A percentile compares a stretch with the other conserved stretches of the same genome.
Conservation (phyloP, 2,329 filamentous ascomycete genomes). For the Paradendryphiella salina region DNA sequence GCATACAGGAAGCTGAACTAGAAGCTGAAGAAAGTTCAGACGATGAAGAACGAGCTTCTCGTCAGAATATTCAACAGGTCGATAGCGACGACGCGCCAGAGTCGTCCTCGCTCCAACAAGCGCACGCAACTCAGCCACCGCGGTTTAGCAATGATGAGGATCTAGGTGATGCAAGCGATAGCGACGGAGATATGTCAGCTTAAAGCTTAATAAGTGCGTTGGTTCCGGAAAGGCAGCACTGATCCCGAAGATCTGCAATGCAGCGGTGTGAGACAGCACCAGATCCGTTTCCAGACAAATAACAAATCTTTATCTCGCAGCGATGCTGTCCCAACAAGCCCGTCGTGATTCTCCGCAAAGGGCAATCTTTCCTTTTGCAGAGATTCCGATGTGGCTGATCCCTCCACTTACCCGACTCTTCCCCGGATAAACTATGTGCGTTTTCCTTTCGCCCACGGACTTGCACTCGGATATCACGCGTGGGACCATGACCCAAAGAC, state of each 20-base stretch:
- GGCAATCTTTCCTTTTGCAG: neutral
- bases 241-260: constrained; percentile 2
- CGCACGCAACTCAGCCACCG: constrained; percentile 15
- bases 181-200: constrained; percentile 9
- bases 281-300: neutral
- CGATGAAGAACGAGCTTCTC: constrained; percentile 23
- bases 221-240: constrained; percentile 3
- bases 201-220: neutral
- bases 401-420: constrained; percentile 8
- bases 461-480: constrained; percentile 1
- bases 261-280: constrained; percentile 3
- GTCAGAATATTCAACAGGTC: neutral
- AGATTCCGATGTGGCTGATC: neutral
- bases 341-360: neutral
- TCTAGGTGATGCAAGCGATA: constrained; percentile 23
- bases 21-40: constrained; percentile 33
- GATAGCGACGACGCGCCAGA: neutral
- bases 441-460: constrained; percentile 3
- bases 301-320: neutral
- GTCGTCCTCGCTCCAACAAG: constrained; percentile 7
- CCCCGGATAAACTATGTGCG: neutral
- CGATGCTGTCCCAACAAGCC: constrained; percentile 1
- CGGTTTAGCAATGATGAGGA: constrained; percentile 27
- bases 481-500: neutral
- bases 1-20: constrained; percentile 40